phyloP scores from a whole-genome alignment of 2,329 filamentous ascomycete genomes.

The Biscogniauxia mediterranea region DNA sequence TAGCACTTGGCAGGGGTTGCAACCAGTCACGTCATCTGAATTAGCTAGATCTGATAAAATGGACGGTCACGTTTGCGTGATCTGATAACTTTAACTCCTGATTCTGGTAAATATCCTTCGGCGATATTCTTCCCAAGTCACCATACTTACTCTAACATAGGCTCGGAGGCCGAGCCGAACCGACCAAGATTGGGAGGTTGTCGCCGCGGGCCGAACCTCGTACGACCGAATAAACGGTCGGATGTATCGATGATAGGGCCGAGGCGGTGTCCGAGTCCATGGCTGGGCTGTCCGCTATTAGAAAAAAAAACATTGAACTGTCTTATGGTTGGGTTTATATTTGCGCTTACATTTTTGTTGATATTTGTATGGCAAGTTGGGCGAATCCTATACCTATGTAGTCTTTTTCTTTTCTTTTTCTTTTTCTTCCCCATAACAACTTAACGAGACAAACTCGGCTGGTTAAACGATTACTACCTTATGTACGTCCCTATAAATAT shows the following conservation, averaged over 20 bases:
- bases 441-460: background rate
- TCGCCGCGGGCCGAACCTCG: background rate
- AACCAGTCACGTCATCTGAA: background rate
- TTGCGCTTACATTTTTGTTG: no score
- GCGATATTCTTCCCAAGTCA: background rate
- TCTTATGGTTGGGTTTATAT: background rate
- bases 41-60: background rate
- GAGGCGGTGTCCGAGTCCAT: background rate
- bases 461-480: no score
- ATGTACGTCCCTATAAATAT: background rate
- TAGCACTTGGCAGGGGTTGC: background rate
- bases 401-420: background rate
- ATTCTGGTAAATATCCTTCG: background rate
- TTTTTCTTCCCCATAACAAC: background rate
- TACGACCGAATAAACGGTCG: background rate
- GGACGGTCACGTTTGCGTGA: background rate
- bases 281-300: background rate
- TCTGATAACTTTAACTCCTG: background rate
- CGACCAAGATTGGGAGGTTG: background rate
- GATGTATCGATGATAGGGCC: background rate
- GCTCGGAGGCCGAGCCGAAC: background rate
- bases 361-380: background rate
- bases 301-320: background rate
- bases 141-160: background rate
- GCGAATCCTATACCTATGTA: background rate